Evolutionary conservation across 1,284 basidiomycete genomes (phyloP).

Genomic region (Fistulinella cinereoalba): DNA sequence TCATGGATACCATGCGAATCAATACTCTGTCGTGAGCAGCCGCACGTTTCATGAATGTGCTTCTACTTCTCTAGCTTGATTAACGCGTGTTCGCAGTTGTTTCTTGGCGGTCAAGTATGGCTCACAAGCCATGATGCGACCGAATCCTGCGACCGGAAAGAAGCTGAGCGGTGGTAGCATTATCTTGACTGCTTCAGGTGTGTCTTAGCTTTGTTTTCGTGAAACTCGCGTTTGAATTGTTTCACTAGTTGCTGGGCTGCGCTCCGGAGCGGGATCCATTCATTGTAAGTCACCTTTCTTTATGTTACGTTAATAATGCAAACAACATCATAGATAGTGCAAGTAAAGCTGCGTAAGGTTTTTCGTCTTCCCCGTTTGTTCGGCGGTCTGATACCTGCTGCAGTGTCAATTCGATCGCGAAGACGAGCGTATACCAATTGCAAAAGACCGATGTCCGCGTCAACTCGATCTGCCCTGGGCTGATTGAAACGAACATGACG

Average conservation of each 20-base stretch:
- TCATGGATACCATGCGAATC: constrained; percentile 75
- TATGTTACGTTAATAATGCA: constrained; percentile 3
- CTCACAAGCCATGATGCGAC: constrained; percentile 74
- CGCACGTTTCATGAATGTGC: not conserved
- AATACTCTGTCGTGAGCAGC: constrained; percentile 76
- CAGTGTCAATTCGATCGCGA: constrained; percentile 84
- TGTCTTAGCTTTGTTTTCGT: constrained; percentile 20
- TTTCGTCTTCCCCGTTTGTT: not conserved
- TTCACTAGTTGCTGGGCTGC: constrained; percentile 72
- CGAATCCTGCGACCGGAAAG: constrained; percentile 65
- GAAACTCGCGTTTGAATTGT: constrained; percentile 4
- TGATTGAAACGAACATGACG: constrained; percentile 93
- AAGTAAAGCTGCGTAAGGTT: constrained; percentile 81
- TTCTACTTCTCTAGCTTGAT: not conserved
- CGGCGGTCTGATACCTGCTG: constrained; percentile 8
- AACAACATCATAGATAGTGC: constrained; percentile 65
- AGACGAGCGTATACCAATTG: constrained; percentile 81
- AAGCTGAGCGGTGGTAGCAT: constrained; percentile 75
- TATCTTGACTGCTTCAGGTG: constrained; percentile 85
- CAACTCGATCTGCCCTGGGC: constrained; percentile 87
- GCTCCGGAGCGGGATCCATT: constrained; percentile 80
- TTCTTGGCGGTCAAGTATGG: constrained; percentile 91
- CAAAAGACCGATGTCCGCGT: constrained; percentile 81
- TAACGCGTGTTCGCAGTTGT: constrained; percentile 48
- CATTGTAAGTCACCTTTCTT: constrained; percentile 60